A percentile compares a stretch with the other conserved stretches of the same genome.
phyloP scores from a whole-genome alignment of 768 basidiomycete genomes.

The Auriculariales sp. region DNA sequence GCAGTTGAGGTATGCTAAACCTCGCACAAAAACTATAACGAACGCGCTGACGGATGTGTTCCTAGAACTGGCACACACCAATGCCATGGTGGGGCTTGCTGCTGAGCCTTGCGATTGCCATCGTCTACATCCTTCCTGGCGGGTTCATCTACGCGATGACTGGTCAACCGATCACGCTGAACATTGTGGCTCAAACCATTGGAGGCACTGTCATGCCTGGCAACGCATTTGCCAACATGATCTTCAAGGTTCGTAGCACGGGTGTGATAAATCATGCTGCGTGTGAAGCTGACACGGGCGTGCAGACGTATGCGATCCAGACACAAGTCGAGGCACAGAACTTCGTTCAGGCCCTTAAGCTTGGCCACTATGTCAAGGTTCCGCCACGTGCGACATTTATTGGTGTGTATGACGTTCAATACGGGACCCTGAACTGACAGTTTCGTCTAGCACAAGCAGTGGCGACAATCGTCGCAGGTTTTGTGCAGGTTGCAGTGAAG shows the following conservation, averaged over 20 bases:
- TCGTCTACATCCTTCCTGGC: slow-evolving; percentile 27
- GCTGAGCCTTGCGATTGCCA: slow-evolving; percentile 20
- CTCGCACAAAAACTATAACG: no score
- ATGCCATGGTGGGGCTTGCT: slow-evolving; percentile 28
- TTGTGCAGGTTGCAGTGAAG: slow-evolving; percentile 71
- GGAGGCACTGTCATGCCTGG: slow-evolving; percentile 28
- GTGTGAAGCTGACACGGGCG: no score
- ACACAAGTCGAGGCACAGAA: slow-evolving; percentile 10
- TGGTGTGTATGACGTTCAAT: slow-evolving; percentile 13
- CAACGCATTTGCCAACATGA: slow-evolving; percentile 28
- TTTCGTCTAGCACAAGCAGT: slow-evolving; percentile 43
- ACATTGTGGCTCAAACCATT: slow-evolving; percentile 27
- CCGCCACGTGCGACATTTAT: slow-evolving; percentile 26
- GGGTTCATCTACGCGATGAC: slow-evolving; percentile 31
- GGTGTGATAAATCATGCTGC: no score
- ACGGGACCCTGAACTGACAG: neutral
- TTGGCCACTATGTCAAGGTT: slow-evolving; percentile 33
- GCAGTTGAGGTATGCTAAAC: slow-evolving; percentile 17
- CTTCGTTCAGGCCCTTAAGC: slow-evolving; percentile 18
- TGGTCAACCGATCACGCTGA: slow-evolving; percentile 23
- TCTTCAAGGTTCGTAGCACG: no score
- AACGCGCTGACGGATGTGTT: neutral
- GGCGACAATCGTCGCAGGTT: slow-evolving; percentile 57
- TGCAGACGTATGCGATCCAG: slow-evolving; percentile 16
- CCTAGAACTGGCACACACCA: slow-evolving; percentile 21